These are phyloP conservation scores for Lumnitzera racemosa DNA, from an alignment of 345 rosid species.

Conservation along the genomic window DNA sequence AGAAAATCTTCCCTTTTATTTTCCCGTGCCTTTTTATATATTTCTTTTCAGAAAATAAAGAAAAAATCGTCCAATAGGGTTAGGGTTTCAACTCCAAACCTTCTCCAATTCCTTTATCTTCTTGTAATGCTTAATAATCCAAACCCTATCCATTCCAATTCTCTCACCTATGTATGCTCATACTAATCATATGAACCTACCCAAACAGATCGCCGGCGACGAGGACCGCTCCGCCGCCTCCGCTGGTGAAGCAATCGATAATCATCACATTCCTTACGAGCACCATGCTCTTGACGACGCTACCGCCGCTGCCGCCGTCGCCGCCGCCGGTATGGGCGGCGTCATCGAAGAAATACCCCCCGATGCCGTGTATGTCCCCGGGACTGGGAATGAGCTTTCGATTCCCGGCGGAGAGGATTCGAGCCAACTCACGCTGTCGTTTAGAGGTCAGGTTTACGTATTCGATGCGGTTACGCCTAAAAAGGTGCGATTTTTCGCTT, in stretches of 20 bases:
- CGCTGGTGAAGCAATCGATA: constrained; percentile 7
- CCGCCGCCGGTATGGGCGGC: constrained; percentile 9
- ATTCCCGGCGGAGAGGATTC: constrained; percentile 6
- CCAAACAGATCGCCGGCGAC: constrained; percentile 12
- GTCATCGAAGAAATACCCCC: constrained; percentile 6
- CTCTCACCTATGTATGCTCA: constrained; percentile 5
- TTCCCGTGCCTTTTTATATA: no score
- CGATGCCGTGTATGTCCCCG: constrained; percentile 7
- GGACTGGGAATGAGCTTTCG: background rate
- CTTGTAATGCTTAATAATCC: no score
- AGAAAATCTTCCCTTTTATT: no score
- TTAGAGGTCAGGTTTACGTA: constrained; percentile 14
- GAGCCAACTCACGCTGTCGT: constrained; percentile 14
- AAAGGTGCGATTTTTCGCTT: constrained; percentile 4
- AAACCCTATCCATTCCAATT: no score
- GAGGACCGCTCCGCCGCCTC: constrained; percentile 1
- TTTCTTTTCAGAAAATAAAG: no score
- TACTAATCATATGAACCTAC: constrained; percentile 10
- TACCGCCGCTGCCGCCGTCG: background rate
- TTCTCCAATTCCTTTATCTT: no score
- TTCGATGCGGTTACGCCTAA: constrained; percentile 12
- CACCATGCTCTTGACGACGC: constrained; percentile 4
- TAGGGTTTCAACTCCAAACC: no score
- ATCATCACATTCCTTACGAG: constrained; percentile 9
- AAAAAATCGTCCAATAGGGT: no score